Evolutionary conservation across 495 filamentous ascomycete genomes (phyloP).

Genomic region (Penicillium dipodomyicola): DNA sequence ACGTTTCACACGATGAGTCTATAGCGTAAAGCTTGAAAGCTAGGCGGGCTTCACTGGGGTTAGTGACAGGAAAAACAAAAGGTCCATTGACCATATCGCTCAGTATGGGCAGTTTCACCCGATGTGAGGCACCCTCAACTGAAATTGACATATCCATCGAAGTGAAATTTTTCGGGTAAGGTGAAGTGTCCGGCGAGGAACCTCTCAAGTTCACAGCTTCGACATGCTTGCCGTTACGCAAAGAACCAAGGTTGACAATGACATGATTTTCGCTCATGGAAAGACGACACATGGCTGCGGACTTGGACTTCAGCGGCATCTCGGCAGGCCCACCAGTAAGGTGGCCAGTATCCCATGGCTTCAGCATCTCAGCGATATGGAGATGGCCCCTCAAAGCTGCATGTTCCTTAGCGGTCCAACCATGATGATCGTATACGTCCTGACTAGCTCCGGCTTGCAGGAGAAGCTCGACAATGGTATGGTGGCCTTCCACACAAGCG

Average conservation of each 20-base stretch:
- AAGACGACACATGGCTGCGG: not conserved
- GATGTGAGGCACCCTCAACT: conserved; percentile 5
- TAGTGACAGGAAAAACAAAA: conserved; percentile 19
- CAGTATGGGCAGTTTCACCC: conserved; percentile 26
- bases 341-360: conserved; percentile 6
- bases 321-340: conserved; percentile 6
- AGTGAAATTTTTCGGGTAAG: not conserved
- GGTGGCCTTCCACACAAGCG: conserved; percentile 70
- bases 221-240: conserved; percentile 10
- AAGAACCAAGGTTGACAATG: conserved; percentile 18
- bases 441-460: conserved; percentile 60
- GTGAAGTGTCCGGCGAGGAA: not conserved
- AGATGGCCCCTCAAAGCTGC: conserved; percentile 24
- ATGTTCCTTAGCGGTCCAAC: conserved; percentile 29
- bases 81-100: conserved; percentile 30
- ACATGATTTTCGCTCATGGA: not conserved
- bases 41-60: conserved; percentile 14
- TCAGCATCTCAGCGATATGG: conserved; percentile 10
- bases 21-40: conserved; percentile 22
- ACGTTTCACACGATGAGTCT: not conserved
- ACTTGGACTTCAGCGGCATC: not conserved
- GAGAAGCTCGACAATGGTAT: conserved; percentile 50
- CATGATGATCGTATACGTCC: conserved; percentile 10
- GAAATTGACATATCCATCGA: conserved; percentile 13
- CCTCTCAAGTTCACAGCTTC: conserved; percentile 9